Evolutionary conservation across 2,329 filamentous ascomycete genomes (phyloP).

Genomic region (Colletotrichum eremochloae): DNA sequence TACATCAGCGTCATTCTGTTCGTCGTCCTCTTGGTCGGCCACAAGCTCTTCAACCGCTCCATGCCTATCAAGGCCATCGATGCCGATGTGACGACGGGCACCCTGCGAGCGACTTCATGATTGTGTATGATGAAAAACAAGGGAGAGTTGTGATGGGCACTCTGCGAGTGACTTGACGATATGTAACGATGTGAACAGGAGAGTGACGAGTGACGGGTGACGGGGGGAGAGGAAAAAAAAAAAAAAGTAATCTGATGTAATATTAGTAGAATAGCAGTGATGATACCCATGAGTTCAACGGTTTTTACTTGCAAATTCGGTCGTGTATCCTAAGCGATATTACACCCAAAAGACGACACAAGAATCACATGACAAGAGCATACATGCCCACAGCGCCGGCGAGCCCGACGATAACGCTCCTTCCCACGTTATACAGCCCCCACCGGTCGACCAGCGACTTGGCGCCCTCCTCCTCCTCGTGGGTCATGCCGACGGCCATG

Average conservation of each 20-base stretch:
- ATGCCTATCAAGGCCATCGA: constrained; percentile 54
- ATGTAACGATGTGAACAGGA: neutral
- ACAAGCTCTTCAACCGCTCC: constrained; percentile 66
- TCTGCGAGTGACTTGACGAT: too few relatives aligned
- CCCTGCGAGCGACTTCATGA: constrained; percentile 21
- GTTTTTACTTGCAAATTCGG: neutral
- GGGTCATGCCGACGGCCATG: constrained; percentile 54
- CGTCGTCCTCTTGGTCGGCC: constrained; percentile 68
- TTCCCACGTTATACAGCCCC: constrained; percentile 65
- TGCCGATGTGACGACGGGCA: constrained; percentile 50
- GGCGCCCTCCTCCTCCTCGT: constrained; percentile 58
- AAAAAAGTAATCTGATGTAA: constrained; percentile 31
- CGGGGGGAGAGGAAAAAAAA: neutral
- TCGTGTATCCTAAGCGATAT: too few relatives aligned
- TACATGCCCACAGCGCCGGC: constrained; percentile 49
- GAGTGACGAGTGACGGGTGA: neutral
- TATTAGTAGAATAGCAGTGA: constrained; percentile 38
- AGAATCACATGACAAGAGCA: constrained; percentile 44
- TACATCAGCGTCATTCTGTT: constrained; percentile 77
- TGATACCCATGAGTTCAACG: constrained; percentile 35
- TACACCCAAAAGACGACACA: too few relatives aligned
- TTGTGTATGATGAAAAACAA: neutral
- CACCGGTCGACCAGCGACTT: constrained; percentile 68
- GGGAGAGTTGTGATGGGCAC: neutral
- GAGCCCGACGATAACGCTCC: constrained; percentile 50